Conservation (phyloP, 169 alveolate genomes). For the Besnoitia besnoiti region DNA sequence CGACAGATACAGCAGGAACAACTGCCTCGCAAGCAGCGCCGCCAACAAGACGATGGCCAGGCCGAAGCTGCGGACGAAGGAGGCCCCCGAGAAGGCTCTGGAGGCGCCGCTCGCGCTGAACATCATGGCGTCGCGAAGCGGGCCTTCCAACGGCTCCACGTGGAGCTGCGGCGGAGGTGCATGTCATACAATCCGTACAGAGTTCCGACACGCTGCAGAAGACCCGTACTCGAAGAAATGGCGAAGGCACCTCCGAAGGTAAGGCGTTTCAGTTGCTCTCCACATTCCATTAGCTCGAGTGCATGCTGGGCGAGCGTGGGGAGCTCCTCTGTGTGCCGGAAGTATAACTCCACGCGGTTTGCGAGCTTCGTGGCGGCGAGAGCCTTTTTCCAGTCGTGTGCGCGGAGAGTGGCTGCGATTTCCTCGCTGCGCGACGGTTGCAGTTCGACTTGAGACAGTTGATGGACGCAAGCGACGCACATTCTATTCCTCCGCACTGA, state of each 20-base stretch:
- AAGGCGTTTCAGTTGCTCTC: slow-evolving; percentile 54
- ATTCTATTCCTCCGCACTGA: too few species aligned
- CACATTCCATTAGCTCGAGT: too few species aligned
- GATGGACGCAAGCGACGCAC: too few species aligned
- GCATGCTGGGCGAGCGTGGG: too few species aligned
- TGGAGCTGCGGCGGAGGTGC: slow-evolving; percentile 91
- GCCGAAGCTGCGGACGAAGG: slow-evolving; percentile 1
- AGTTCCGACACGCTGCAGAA: slow-evolving; percentile 87
- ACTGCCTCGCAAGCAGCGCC: not conserved
- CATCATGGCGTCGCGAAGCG: slow-evolving; percentile 69
- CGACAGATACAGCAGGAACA: slow-evolving; percentile 22
- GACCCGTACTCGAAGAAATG: slow-evolving; percentile 77
- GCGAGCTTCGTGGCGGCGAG: too few species aligned
- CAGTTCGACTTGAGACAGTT: too few species aligned
- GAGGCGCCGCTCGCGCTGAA: not conserved
- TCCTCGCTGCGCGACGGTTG: too few species aligned
- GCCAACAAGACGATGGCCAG: not conserved
- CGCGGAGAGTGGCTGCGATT: too few species aligned
- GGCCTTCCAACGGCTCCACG: slow-evolving; percentile 88
- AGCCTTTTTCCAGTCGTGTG: too few species aligned
- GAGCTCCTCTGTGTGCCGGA: too few species aligned
- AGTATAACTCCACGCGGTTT: too few species aligned
- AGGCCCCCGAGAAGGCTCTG: not conserved
- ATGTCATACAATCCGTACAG: slow-evolving; percentile 95
- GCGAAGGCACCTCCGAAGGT: slow-evolving; percentile 78